A percentile compares a stretch with the other conserved stretches of the same genome.
Conservation (phyloP, 2,329 filamentous ascomycete genomes). For the Sodiomyces alkalinus region DNA sequence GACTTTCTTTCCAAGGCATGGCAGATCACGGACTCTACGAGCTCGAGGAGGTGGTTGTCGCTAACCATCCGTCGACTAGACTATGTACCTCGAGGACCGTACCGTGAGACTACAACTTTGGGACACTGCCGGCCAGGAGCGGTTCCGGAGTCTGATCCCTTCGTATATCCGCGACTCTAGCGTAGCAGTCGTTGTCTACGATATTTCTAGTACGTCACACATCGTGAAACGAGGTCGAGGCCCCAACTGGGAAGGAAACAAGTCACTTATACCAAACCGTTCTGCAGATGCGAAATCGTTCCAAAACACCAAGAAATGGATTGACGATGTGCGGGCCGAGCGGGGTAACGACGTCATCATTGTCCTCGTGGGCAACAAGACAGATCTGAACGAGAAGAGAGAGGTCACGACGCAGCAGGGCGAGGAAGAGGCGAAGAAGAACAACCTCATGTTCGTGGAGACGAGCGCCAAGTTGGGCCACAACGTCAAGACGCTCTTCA, state of each 20-base stretch:
- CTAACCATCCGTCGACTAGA: constrained; percentile 40
- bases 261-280: constrained; percentile 1
- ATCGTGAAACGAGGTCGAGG: not conserved
- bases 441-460: constrained; percentile 97
- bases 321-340: constrained; percentile 93
- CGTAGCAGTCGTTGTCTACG: constrained; percentile 96
- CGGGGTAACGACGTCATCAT: constrained; percentile 98
- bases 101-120: constrained; percentile 95
- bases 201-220: constrained; percentile 62
- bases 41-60: constrained; percentile 6
- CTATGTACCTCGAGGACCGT: constrained; percentile 98
- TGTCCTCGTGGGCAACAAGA: constrained; percentile 97
- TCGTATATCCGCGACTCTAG: constrained; percentile 97
- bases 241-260: not conserved
- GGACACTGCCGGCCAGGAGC: constrained; percentile 96
- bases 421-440: constrained; percentile 95
- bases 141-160: constrained; percentile 91
- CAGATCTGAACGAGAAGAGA: constrained; percentile 93
- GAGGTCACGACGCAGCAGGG: constrained; percentile 94
- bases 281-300: constrained; percentile 74
- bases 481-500: constrained; percentile 95
- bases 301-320: constrained; percentile 98
- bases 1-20: constrained; percentile 94
- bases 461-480: constrained; percentile 95
- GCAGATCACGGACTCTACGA: constrained; percentile 7